Base-by-base conservation (phyloP, 1,284 basidiomycete species). In the Hemileia vastatrix region DNA sequence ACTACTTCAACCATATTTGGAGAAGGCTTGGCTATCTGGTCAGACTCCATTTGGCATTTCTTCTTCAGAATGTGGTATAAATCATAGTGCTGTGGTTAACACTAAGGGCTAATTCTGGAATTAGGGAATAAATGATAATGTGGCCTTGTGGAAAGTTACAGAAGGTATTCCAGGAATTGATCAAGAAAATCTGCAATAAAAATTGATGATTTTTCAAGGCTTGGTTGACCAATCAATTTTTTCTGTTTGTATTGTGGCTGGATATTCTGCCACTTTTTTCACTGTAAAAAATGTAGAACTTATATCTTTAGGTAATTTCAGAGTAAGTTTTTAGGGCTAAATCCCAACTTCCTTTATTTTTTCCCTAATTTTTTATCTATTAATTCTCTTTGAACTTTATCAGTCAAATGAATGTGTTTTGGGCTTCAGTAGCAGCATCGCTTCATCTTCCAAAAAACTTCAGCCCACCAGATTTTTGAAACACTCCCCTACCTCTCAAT, bases 291-390 rank as follows among this genome's bases (percentile, higher is more conserved):
- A 84, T 60, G 91, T 93, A 48, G 84, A 88, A 65, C 77, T 95
- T 24, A 80, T 86, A 56, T 87, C 88, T 13, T 96, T 92, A 92
- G 92, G 92, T 40, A 86, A 86, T 58, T 96, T 95, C 80, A 82
- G 90, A 51, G 92, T 92, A 76, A 72, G 88, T 80, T 1, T 5
- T 40, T 23, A 19, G 33, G 18, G 33, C 54, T n/a, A 2, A n/a
- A 18, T 51, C 9, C 40, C 52, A 18, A n/a, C 8, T 3, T 21
- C 49, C 15, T 43, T 60, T 3, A 60, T 47, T 43, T 15, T 55
- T 45, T 11, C 48, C 18, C 45, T 31, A 15, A 2, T 23, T n/a
- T 44, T 59, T 23, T 40, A 21, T 43, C 57, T 56, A n/a, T n/a
- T n/a, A n/a, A n/a, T 19, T 49, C 8, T 55, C 15, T 27, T 32